Evolutionary conservation across 371 early-diverging fungal species (phyloP).

Genomic region (Rhizopus microsporus): DNA sequence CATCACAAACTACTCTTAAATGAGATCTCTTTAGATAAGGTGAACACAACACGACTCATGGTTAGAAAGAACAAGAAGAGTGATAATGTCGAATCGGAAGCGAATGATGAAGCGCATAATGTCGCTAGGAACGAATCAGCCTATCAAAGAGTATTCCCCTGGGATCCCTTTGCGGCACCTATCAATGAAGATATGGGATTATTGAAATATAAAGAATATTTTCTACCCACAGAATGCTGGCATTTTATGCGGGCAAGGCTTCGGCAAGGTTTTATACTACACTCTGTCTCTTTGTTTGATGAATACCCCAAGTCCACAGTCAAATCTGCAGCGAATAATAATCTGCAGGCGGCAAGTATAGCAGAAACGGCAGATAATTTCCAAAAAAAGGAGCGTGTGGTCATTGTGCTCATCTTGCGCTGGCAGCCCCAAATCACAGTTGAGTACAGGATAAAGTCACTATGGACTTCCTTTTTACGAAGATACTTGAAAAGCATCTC

Average conservation of each 20-base stretch:
- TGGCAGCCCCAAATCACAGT: conserved; percentile 90
- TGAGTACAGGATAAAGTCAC: conserved; percentile 73
- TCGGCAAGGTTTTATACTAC: conserved; percentile 81
- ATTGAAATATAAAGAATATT: conserved; percentile 80
- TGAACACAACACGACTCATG: conserved; percentile 21
- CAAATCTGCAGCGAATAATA: conserved; percentile 7
- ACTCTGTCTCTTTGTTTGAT: conserved; percentile 51
- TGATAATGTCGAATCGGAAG: neutral
- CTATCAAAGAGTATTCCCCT: conserved; percentile 65
- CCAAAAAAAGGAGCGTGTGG: conserved; percentile 52
- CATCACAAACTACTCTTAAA: conserved; percentile 75
- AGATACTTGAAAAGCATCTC: conserved; percentile 18
- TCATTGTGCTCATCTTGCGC: conserved; percentile 64
- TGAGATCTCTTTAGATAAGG: conserved; percentile 58
- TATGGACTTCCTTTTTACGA: conserved; percentile 28
- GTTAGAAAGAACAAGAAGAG: conserved; percentile 6
- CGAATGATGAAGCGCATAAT: neutral
- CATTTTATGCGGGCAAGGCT: conserved; percentile 74
- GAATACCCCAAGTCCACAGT: conserved; percentile 3
- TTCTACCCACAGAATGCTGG: conserved; percentile 59
- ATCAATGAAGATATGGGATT: conserved; percentile 75
- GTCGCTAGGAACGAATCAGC: neutral
- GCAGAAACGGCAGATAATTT: conserved; percentile 11
- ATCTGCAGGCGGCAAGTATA: neutral
- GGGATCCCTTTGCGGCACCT: conserved; percentile 73